These are phyloP conservation scores for Xerocomus spinulosus DNA, from an alignment of 768 basidiomycete species.

Conservation along the genomic window DNA sequence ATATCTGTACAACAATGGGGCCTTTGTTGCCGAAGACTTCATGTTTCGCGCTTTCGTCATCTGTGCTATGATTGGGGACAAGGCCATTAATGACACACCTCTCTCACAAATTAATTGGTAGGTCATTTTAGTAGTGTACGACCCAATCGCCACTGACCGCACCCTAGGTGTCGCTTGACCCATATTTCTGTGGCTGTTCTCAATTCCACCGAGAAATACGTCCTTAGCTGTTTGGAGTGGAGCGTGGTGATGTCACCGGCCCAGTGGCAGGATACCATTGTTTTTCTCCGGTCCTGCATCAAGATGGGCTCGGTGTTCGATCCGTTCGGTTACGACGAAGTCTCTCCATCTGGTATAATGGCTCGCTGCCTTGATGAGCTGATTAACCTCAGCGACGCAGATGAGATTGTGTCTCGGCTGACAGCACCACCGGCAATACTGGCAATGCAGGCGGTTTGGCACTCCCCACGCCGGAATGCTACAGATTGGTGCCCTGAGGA, in stretches of 20 bases:
- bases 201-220: slow-evolving; percentile 22
- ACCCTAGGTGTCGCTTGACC: slow-evolving; percentile 20
- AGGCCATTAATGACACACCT: slow-evolving; percentile 30
- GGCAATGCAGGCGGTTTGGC: slow-evolving; percentile 13
- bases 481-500: slow-evolving; percentile 28
- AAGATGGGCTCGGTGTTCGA: slow-evolving; percentile 24
- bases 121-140: neutral
- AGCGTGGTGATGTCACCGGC: slow-evolving; percentile 15
- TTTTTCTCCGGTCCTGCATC: slow-evolving; percentile 22
- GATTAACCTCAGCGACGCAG: slow-evolving; percentile 8
- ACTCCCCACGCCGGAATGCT: slow-evolving; percentile 4
- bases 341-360: slow-evolving; percentile 14
- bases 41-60: slow-evolving; percentile 32
- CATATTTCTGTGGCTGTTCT: slow-evolving; percentile 20
- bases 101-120: slow-evolving; percentile 32
- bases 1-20: slow-evolving; percentile 27
- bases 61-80: slow-evolving; percentile 35
- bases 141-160: slow-evolving; percentile 4
- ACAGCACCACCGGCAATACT: neutral
- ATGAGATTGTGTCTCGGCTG: neutral
- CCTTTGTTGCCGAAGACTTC: slow-evolving; percentile 29
- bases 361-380: slow-evolving; percentile 19
- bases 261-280: slow-evolving; percentile 23
- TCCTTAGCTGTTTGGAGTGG: slow-evolving; percentile 21
- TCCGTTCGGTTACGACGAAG: slow-evolving; percentile 19